A percentile compares a stretch with the other conserved stretches of the same genome.
Conservation (phyloP, 306 rosid species). For the Quillaja saponaria region DNA sequence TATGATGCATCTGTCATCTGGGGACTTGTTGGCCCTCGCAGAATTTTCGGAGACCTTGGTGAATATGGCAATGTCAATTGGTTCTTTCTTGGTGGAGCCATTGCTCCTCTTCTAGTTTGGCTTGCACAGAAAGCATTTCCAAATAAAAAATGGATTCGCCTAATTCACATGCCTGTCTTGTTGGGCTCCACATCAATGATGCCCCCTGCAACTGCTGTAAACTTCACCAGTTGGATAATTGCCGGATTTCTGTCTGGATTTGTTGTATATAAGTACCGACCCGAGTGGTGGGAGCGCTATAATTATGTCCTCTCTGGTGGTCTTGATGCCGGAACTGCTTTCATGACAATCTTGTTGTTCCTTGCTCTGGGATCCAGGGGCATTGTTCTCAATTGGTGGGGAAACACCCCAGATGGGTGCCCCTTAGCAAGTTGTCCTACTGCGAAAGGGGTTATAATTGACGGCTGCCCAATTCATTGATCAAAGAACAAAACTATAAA, state of each 20-base stretch:
- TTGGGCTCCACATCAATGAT: constrained; percentile 66
- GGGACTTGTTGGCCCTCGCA: constrained; percentile 88
- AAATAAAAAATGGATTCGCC: constrained; percentile 49
- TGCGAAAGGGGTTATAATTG: constrained; percentile 42
- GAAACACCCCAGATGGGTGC: constrained; percentile 60
- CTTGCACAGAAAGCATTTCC: constrained; percentile 67
- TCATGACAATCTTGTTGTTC: constrained; percentile 64
- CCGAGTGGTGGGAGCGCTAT: constrained; percentile 60
- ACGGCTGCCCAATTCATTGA: constrained; percentile 50
- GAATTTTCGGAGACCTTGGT: constrained; percentile 80
- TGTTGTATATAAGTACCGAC: constrained; percentile 44
- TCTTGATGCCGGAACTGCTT: constrained; percentile 87
- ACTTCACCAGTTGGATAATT: constrained; percentile 70
- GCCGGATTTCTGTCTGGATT: constrained; percentile 59
- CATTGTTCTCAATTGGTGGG: constrained; percentile 64
- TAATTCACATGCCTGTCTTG: constrained; percentile 67
- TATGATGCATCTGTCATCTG: constrained; percentile 81
- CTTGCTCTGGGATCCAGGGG: constrained; percentile 39
- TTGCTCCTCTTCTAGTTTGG: constrained; percentile 73
- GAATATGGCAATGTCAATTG: constrained; percentile 61
- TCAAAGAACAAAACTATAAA: neutral
- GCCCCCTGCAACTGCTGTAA: constrained; percentile 78
- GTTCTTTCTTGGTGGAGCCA: constrained; percentile 74
- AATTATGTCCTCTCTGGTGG: constrained; percentile 77
- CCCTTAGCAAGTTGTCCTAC: constrained; percentile 80